Conservation (phyloP, 768 basidiomycete genomes). For the Phanerochaete sordida region DNA sequence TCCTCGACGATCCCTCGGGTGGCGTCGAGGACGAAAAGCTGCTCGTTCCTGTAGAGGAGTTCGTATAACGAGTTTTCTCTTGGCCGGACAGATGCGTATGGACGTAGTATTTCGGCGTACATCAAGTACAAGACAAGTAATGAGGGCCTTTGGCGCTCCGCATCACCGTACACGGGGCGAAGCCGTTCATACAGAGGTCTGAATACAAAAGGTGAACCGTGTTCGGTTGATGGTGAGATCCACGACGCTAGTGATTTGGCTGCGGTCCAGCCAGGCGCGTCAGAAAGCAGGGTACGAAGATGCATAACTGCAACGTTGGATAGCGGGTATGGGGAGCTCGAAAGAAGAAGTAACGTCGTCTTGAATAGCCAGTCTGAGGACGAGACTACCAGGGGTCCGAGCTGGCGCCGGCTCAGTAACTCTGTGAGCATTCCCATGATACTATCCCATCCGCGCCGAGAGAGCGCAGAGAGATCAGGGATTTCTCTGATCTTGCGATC, state of each 20-base stretch:
- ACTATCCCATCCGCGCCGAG: not conserved
- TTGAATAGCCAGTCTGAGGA: not conserved
- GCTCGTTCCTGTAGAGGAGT: not conserved
- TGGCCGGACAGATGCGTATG: not conserved
- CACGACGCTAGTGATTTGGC: not conserved
- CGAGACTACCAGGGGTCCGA: not conserved
- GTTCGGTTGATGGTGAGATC: not conserved
- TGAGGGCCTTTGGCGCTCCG: not conserved
- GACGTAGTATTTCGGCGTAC: not conserved
- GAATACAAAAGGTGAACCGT: not conserved
- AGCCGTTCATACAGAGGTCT: not conserved
- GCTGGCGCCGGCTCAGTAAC: not conserved
- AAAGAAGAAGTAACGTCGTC: not conserved
- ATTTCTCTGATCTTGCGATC: not conserved
- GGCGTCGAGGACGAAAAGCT: not conserved
- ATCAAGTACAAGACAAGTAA: not conserved
- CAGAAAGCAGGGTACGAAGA: too few relatives aligned
- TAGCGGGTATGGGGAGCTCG: not conserved
- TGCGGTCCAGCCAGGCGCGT: not conserved
- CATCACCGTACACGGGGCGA: not conserved
- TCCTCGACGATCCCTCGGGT: not conserved
- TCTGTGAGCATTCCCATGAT: not conserved
- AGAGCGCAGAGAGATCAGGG: not conserved
- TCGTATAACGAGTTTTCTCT: not conserved
- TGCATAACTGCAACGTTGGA: not conserved